A percentile compares a stretch with the other conserved stretches of the same genome.
phyloP scores from a whole-genome alignment of 2,329 filamentous ascomycete genomes.

The Cadophora malorum region DNA sequence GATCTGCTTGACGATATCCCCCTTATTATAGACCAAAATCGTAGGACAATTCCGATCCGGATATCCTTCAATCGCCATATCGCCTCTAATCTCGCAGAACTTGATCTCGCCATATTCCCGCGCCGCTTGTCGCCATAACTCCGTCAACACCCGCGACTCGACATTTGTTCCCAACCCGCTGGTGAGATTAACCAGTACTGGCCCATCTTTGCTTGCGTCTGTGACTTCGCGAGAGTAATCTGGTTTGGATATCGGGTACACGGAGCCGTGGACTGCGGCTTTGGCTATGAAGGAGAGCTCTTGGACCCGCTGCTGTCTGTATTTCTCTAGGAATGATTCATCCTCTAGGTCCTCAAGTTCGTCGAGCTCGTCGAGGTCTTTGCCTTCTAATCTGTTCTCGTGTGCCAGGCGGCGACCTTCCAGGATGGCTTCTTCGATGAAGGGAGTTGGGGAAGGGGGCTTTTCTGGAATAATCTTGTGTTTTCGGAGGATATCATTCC shows the following conservation, averaged over 20 bases:
- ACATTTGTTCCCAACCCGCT: constrained; percentile 79
- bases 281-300: constrained; percentile 79
- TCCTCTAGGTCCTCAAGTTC: constrained; percentile 96
- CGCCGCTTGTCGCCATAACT: constrained; percentile 86
- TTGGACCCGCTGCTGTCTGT: constrained; percentile 84
- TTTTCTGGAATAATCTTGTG: constrained; percentile 98
- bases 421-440: constrained; percentile 92
- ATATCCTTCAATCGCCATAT: constrained; percentile 95
- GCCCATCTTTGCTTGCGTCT: constrained; percentile 76
- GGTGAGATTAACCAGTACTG: constrained; percentile 80
- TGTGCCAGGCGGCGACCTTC: constrained; percentile 85
- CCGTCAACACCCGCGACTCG: constrained; percentile 82
- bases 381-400: constrained; percentile 91
- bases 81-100: constrained; percentile 93
- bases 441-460: constrained; percentile 89
- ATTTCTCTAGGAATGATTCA: constrained; percentile 86
- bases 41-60: constrained; percentile 95
- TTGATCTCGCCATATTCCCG: constrained; percentile 91
- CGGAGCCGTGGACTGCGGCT: constrained; percentile 83
- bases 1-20: constrained; percentile 88
- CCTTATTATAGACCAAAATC: constrained; percentile 89
- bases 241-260: constrained; percentile 93
- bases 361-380: constrained; percentile 91
- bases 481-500: constrained; percentile 98
- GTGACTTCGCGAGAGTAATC: constrained; percentile 93